Percentiles rank a stretch among this genome's conserved stretches.
phyloP scores from a whole-genome alignment of 2,329 filamentous ascomycete genomes.

The Beauveria australis region DNA sequence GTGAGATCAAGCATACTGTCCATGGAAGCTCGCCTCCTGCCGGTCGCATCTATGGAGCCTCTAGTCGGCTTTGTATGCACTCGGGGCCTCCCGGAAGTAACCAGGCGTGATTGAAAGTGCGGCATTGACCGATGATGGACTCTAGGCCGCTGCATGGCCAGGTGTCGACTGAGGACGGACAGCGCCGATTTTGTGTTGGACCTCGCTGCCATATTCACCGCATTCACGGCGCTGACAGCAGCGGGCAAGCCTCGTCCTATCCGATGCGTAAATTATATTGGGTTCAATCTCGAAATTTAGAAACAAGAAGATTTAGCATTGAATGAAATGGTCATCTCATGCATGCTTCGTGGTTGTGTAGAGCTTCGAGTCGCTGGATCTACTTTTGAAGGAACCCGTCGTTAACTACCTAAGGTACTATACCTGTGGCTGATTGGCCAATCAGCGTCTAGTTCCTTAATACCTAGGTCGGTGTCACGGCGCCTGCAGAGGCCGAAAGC shows the following conservation, averaged over 20 bases:
- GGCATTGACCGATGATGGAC: neutral
- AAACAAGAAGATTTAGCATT: neutral
- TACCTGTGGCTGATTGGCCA: neutral
- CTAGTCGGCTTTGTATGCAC: neutral
- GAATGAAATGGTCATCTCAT: too few relatives aligned
- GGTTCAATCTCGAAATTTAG: too few relatives aligned
- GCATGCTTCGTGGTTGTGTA: neutral
- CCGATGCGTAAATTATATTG: neutral
- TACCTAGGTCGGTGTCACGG: neutral
- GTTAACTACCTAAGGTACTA: neutral
- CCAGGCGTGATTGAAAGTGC: neutral
- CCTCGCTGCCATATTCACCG: neutral
- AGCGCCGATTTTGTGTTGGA: neutral
- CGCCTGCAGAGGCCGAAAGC: constrained; percentile 4
- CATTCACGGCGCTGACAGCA: neutral
- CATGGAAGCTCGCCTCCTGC: neutral
- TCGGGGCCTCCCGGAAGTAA: neutral
- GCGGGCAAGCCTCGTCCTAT: too few relatives aligned
- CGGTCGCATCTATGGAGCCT: neutral
- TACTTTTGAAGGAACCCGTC: too few relatives aligned
- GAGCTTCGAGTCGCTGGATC: neutral
- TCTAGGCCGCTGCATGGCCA: neutral
- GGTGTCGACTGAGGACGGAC: neutral
- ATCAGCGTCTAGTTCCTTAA: neutral
- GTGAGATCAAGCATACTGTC: neutral